Conservation (phyloP, 2,329 filamentous ascomycete genomes). For the Fusarium clavum region DNA sequence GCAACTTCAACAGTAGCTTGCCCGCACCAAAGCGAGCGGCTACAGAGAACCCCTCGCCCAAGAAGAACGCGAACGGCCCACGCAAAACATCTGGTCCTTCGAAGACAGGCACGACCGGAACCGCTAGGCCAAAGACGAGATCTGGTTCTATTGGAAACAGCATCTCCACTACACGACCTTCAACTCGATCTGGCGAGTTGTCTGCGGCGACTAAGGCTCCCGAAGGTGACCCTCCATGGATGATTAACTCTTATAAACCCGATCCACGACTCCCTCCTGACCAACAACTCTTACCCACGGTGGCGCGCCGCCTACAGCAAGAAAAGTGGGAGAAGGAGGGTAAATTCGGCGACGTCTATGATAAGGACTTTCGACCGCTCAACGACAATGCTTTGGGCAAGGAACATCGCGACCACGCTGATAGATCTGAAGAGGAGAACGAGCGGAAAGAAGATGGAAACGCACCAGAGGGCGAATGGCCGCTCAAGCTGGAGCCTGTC, state of each 20-base stretch:
- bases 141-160: conserved; percentile 62
- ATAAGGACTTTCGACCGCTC: conserved; percentile 86
- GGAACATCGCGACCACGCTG: conserved; percentile 54
- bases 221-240: conserved; percentile 96
- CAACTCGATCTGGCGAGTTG: conserved; percentile 71
- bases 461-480: conserved; percentile 65
- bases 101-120: conserved; percentile 53
- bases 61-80: conserved; percentile 56
- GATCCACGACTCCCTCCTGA: conserved; percentile 94
- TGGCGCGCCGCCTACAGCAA: conserved; percentile 90
- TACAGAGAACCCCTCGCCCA: conserved; percentile 64
- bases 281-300: conserved; percentile 93
- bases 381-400: conserved; percentile 71
- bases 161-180: conserved; percentile 65
- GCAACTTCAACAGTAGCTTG: conserved; percentile 27
- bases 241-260: conserved; percentile 93
- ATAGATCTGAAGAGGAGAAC: conserved; percentile 38
- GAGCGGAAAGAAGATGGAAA: conserved; percentile 30
- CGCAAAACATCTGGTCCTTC: conserved; percentile 60
- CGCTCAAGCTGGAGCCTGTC: conserved; percentile 60
- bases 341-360: conserved; percentile 85
- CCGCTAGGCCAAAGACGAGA: conserved; percentile 71
- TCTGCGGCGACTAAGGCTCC: conserved; percentile 70
- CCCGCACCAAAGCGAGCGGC: conserved; percentile 55
- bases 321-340: conserved; percentile 96